phyloP scores from a whole-genome alignment of 495 filamentous ascomycete genomes.

The Cryomyces antarcticus region DNA sequence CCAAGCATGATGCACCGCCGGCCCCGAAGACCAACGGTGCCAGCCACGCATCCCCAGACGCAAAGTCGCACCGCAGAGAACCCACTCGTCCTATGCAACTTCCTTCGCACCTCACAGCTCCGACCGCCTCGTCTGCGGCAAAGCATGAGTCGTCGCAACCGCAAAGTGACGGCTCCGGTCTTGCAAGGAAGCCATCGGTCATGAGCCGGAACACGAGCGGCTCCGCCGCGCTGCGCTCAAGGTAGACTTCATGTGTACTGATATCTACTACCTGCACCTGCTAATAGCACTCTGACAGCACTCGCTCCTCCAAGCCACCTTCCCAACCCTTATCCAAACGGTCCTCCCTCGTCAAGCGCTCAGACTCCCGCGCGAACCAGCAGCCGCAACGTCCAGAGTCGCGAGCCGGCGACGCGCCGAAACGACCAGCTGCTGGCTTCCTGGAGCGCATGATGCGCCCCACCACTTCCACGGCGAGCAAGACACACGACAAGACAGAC shows the following conservation, averaged over 20 bases:
- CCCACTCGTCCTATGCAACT: constrained; percentile 18
- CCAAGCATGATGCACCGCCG: neutral
- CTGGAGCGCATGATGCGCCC: constrained; percentile 86
- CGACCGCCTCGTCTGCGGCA: constrained; percentile 19
- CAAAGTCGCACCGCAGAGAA: constrained; percentile 10
- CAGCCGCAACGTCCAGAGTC: constrained; percentile 9
- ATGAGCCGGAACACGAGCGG: constrained; percentile 15
- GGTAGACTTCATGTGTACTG: too few species aligned
- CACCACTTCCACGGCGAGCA: constrained; percentile 58
- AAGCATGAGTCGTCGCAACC: constrained; percentile 12
- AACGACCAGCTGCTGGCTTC: constrained; percentile 51
- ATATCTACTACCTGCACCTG: too few species aligned
- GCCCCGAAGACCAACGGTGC: too few species aligned
- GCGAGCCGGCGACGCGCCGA: constrained; percentile 11
- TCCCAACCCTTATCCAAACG: neutral
- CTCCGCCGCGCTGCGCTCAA: neutral
- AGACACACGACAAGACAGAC: constrained; percentile 44
- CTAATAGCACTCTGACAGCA: too few species aligned
- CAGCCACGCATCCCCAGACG: neutral
- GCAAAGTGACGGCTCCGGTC: constrained; percentile 16
- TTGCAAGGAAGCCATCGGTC: constrained; percentile 25
- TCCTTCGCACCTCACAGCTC: constrained; percentile 19
- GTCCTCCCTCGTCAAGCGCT: constrained; percentile 8
- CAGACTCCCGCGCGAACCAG: constrained; percentile 11
- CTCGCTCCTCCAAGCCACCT: neutral